Percentiles rank a stretch among this genome's conserved stretches.
These are phyloP conservation scores for Spathaspora gorwiae DNA, from an alignment of 805 yeast species.

Conservation along the genomic window DNA sequence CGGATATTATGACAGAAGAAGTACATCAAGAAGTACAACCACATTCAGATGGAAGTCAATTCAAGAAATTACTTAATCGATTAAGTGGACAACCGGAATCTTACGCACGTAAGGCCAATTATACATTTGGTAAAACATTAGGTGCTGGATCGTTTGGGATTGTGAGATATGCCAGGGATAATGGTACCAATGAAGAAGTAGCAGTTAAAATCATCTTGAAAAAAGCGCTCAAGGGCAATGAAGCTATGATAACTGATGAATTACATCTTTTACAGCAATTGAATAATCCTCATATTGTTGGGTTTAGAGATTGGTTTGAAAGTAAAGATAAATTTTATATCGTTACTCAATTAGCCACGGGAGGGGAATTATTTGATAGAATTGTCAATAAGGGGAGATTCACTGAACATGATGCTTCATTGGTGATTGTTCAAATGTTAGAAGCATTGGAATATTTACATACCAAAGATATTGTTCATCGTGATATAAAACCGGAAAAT, in stretches of 20 bases:
- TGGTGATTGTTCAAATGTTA: slow-evolving; percentile 67
- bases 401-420: slow-evolving; percentile 84
- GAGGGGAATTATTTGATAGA: slow-evolving; percentile 92
- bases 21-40: neutral
- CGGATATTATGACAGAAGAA: neutral
- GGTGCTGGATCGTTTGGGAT: slow-evolving; percentile 97
- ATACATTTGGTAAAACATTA: slow-evolving; percentile 74
- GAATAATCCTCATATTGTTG: slow-evolving; percentile 83
- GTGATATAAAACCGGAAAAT: slow-evolving; percentile 94
- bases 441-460: slow-evolving; percentile 81
- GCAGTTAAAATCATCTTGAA: slow-evolving; percentile 88
- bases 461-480: slow-evolving; percentile 72
- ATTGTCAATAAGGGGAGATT: slow-evolving; percentile 76
- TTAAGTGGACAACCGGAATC: slow-evolving; percentile 71
- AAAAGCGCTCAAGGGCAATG: slow-evolving; percentile 77
- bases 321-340: slow-evolving; percentile 86
- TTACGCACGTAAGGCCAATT: slow-evolving; percentile 60
- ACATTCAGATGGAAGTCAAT: slow-evolving; percentile 13
- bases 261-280: slow-evolving; percentile 62
- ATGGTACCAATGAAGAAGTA: slow-evolving; percentile 56
- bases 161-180: slow-evolving; percentile 68
- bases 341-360: slow-evolving; percentile 91
- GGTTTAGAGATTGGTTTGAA: slow-evolving; percentile 90
- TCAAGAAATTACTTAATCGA: slow-evolving; percentile 45
- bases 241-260: slow-evolving; percentile 75